Evolutionary conservation across 179 eudicot species (phyloP), one percentile per base, ranked within the genome.

Genomic region (Heliamphora pulchella): DNA sequence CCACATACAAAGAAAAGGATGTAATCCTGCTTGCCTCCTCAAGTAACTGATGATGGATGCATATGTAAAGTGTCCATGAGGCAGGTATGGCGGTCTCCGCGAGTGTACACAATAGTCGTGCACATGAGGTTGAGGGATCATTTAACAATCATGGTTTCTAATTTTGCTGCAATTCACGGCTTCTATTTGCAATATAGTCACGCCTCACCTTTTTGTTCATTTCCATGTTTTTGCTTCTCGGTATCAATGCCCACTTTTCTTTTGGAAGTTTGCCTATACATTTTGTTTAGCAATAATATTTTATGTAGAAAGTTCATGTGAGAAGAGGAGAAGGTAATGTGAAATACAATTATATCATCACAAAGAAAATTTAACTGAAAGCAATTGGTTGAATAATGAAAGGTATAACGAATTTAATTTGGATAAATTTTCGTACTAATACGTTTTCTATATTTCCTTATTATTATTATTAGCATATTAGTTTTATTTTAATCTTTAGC

Each of bases 41-140:
- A 43, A 75, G 55, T 79, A 18, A 53, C 50, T 76, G 20, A 18
- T 14, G 47, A 47, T 55, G 70, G 58, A 18, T 79, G 15, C 54
- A 71, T 73, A 41, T 48, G 51, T 20, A 48, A n/a, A 10, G 55
- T 55, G 75, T 71, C 39, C n/a, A 8, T 55, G 61, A 50, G 41
- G 46, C 14, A 3, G 61, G 43, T 14, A 41, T 73, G n/a, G 55
- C 22, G 59, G 44, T 43, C 14, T 18, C 44, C 2, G 50, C 17
- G 14, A 39, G 50, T 73, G 62, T 59, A n/a, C 22, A 17, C 65
- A 15, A 6, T 4, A n/a, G 22, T 61, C 65, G 17, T 61, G 65
- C n/a, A 15, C 3, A n/a, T 22, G 7, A 7, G 20, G 22, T 31
- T 31, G 31, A 31, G 31, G 31, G 31, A 64, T 22, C 43, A 31